Conservation (phyloP, 192 early-diverging fungal genomes). For the Entomortierella beljakovae region DNA sequence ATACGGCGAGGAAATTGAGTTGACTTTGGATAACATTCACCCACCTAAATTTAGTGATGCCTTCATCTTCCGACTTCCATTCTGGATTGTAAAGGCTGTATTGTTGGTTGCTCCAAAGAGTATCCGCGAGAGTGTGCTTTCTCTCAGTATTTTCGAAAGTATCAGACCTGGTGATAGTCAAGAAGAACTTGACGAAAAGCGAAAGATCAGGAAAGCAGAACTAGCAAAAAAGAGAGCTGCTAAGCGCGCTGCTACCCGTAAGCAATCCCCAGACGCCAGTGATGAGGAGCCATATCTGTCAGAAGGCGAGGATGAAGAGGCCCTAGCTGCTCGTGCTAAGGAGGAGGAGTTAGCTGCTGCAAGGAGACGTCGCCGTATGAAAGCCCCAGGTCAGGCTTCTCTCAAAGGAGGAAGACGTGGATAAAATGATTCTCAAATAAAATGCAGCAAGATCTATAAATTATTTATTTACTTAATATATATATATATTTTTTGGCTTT, state of each 20-base stretch:
- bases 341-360: conserved; percentile 52
- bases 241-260: conserved; percentile 36
- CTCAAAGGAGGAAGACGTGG: conserved; percentile 49
- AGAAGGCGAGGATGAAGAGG: conserved; percentile 25
- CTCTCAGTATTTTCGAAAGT: conserved; percentile 35
- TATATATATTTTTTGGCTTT: too few relatives aligned
- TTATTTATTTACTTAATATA: too few relatives aligned
- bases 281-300: conserved; percentile 28
- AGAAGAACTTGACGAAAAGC: conserved; percentile 35
- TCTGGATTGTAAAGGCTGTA: conserved; percentile 32
- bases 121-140: conserved; percentile 22
- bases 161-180: conserved; percentile 37
- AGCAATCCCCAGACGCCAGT: conserved; percentile 33
- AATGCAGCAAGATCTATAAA: too few relatives aligned
- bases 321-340: conserved; percentile 37
- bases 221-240: conserved; percentile 45
- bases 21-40: conserved; percentile 48
- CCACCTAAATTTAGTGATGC: conserved; percentile 34
- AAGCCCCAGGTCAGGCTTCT: conserved; percentile 50
- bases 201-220: conserved; percentile 38
- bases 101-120: conserved; percentile 24
- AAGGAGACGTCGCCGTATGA: conserved; percentile 53
- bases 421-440: too few relatives aligned
- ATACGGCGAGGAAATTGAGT: conserved; percentile 52
- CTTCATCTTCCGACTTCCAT: conserved; percentile 34